These are phyloP conservation scores for Effrenium voratum DNA, from an alignment of 73 alveolate species.

Conservation along the genomic window DNA sequence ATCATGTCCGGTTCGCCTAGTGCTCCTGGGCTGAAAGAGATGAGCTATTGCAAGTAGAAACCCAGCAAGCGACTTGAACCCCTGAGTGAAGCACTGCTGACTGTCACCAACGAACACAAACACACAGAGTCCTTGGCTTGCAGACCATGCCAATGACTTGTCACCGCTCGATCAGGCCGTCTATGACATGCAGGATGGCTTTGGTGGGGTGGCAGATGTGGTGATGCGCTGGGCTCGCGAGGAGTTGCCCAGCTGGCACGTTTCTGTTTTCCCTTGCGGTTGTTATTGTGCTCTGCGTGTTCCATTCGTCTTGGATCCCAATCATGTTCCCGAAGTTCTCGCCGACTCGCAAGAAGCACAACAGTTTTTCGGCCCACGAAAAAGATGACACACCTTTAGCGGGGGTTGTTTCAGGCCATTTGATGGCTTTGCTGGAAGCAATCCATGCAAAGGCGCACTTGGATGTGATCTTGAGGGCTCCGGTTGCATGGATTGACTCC, in stretches of 20 bases:
- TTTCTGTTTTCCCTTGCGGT: too few relatives aligned
- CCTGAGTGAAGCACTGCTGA: neutral
- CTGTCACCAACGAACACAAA: neutral
- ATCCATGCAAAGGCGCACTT: too few relatives aligned
- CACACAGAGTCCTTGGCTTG: neutral
- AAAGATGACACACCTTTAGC: too few relatives aligned
- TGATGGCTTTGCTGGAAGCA: too few relatives aligned
- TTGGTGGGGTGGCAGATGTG: slow-evolving; percentile 22
- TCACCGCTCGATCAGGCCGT: neutral
- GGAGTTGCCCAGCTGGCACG: neutral
- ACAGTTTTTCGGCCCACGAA: too few relatives aligned
- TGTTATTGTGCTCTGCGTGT: too few relatives aligned
- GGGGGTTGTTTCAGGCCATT: too few relatives aligned
- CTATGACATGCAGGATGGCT: slow-evolving; percentile 64
- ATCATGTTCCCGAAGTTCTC: too few relatives aligned
- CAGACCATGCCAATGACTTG: neutral
- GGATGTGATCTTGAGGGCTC: too few relatives aligned
- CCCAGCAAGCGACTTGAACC: neutral
- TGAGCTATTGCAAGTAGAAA: neutral
- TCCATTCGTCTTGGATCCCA: too few relatives aligned
- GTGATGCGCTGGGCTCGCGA: slow-evolving; percentile 58
- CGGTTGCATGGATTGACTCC: too few relatives aligned
- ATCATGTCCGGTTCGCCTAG: neutral
- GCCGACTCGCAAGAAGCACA: too few relatives aligned
- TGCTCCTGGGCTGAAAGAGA: neutral